Percentiles rank a stretch among this genome's conserved stretches.
These are phyloP conservation scores for Papiliotrema fonsecae DNA, from an alignment of 1,284 basidiomycete species.

Conservation along the genomic window DNA sequence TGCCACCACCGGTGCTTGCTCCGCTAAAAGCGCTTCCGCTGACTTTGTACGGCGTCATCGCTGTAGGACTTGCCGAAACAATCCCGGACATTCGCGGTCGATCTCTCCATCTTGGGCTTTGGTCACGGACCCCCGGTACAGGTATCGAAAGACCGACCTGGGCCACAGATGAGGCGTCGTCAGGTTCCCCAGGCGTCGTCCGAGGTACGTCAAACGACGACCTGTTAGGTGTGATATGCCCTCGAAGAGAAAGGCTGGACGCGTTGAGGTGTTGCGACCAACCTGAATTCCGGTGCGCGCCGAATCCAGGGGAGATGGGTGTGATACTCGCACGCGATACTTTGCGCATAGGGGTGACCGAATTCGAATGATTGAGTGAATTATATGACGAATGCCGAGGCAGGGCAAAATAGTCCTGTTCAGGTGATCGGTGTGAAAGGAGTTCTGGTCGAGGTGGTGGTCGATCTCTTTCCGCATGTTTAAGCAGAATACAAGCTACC, in stretches of 20 bases:
- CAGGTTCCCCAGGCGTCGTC: slow-evolving; percentile 20
- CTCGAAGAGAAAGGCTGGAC: slow-evolving; percentile 32
- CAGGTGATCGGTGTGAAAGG: slow-evolving; percentile 28
- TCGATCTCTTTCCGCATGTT: slow-evolving; percentile 18
- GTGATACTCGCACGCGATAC: slow-evolving; percentile 4
- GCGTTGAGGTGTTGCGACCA: slow-evolving; percentile 41
- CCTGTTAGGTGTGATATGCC: slow-evolving; percentile 33
- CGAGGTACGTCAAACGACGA: slow-evolving; percentile 28
- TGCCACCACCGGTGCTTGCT: slow-evolving; percentile 1
- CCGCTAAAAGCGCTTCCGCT: background rate
- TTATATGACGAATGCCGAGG: slow-evolving; percentile 14
- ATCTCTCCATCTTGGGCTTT: slow-evolving; percentile 1
- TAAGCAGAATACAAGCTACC: slow-evolving; percentile 62
- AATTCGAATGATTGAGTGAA: background rate
- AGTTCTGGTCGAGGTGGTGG: slow-evolving; percentile 21
- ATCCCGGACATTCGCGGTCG: slow-evolving; percentile 3
- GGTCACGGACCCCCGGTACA: slow-evolving; percentile 1
- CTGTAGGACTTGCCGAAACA: slow-evolving; percentile 6
- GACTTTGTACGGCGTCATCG: slow-evolving; percentile 1
- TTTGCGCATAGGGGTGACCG: background rate
- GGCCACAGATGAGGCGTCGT: slow-evolving; percentile 12
- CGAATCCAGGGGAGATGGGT: slow-evolving; percentile 13
- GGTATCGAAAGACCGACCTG: slow-evolving; percentile 16
- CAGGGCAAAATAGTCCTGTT: slow-evolving; percentile 42
- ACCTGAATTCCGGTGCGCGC: slow-evolving; percentile 33